Conservation (phyloP, 176 grass and related monocot species). For the Aegilops speltoides region DNA sequence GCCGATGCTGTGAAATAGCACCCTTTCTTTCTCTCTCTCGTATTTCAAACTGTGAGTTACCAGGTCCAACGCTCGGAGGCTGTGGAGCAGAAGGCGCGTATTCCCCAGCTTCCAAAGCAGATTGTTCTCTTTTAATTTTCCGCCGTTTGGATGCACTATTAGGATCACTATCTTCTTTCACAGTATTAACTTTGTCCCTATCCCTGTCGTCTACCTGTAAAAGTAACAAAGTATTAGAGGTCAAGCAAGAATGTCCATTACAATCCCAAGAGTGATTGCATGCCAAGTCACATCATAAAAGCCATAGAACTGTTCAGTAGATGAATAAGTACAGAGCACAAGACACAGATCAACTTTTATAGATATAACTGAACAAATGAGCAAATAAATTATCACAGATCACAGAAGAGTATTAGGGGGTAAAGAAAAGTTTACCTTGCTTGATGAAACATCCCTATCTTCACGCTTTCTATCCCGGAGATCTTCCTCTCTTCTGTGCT, state of each 20-base stretch:
- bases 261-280: slow-evolving; percentile 2
- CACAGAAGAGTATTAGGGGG: background rate
- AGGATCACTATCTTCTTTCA: slow-evolving; percentile 81
- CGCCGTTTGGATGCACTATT: slow-evolving; percentile 69
- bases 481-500: slow-evolving; percentile 88
- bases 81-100: slow-evolving; percentile 62
- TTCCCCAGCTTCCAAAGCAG: slow-evolving; percentile 78
- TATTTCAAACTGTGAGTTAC: slow-evolving; percentile 50
- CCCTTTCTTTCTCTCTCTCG: slow-evolving; percentile 90
- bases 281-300: background rate
- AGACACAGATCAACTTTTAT: slow-evolving; percentile 7
- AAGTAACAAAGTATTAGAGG: slow-evolving; percentile 22
- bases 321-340: background rate
- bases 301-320: background rate
- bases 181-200: slow-evolving; percentile 60
- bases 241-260: slow-evolving; percentile 1
- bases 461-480: slow-evolving; percentile 80
- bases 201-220: slow-evolving; percentile 84
- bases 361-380: slow-evolving; percentile 13
- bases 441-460: slow-evolving; percentile 71
- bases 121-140: slow-evolving; percentile 76
- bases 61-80: slow-evolving; percentile 42
- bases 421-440: slow-evolving; percentile 59
- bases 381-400: background rate
- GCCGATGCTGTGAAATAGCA: slow-evolving; percentile 65